These are phyloP conservation scores for Lodderomyces margitis DNA, from an alignment of 1,139 yeast species.

Conservation along the genomic window DNA sequence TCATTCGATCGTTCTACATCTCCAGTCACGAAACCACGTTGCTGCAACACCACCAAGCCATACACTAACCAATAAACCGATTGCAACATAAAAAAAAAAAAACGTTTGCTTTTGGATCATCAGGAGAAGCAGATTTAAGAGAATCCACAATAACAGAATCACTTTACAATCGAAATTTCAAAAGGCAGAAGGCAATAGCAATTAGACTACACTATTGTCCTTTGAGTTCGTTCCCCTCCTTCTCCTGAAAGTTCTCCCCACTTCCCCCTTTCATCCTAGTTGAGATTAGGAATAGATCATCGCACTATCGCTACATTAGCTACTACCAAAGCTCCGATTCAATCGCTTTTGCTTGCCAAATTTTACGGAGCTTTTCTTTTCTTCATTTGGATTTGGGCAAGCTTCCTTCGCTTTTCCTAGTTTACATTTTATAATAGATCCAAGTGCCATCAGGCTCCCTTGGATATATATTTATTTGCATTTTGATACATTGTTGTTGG, in stretches of 20 bases:
- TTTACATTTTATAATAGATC: not conserved
- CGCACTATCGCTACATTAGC: not conserved
- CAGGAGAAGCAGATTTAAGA: not conserved
- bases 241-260: not conserved
- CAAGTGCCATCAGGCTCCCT: not conserved
- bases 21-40: too few relatives aligned
- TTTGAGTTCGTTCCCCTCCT: conserved; percentile 1
- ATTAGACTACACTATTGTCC: not conserved
- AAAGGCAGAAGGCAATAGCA: not conserved
- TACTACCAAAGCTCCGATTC: not conserved
- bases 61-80: not conserved
- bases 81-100: not conserved
- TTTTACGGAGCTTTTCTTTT: not conserved
- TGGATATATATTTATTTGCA: not conserved
- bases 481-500: too few relatives aligned
- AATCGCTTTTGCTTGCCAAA: not conserved
- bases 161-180: not conserved
- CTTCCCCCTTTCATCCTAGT: not conserved
- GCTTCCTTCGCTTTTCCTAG: not conserved
- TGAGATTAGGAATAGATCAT: not conserved
- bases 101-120: not conserved
- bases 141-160: not conserved
- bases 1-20: too few relatives aligned
- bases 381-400: too few relatives aligned
- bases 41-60: not conserved